phyloP scores from a whole-genome alignment of 257 asterid genomes.

The Ballota nigra region DNA sequence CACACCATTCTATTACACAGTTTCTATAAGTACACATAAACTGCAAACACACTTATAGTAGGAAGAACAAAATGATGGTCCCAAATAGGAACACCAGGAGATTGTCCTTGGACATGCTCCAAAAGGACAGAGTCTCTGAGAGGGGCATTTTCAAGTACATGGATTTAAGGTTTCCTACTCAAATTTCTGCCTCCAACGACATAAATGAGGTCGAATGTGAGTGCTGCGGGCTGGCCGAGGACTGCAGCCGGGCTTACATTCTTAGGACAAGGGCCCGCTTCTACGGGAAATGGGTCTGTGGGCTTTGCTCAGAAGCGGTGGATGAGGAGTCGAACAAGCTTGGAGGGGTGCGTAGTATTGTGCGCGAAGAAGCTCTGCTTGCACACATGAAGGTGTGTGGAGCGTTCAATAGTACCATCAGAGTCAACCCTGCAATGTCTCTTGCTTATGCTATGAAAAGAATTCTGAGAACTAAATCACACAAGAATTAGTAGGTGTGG shows the following conservation, averaged over 20 bases:
- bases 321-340: slow-evolving; percentile 42
- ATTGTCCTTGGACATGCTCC: slow-evolving; percentile 52
- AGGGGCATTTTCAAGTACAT: slow-evolving; percentile 46
- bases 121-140: slow-evolving; percentile 25
- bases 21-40: slow-evolving; percentile 11
- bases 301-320: slow-evolving; percentile 50
- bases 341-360: slow-evolving; percentile 37
- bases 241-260: slow-evolving; percentile 42
- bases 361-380: slow-evolving; percentile 36
- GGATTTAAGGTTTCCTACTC: slow-evolving; percentile 48
- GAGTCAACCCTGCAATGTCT: slow-evolving; percentile 48
- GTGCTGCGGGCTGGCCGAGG: slow-evolving; percentile 46
- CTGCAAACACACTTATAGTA: not conserved
- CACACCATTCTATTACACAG: not conserved
- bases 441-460: slow-evolving; percentile 45
- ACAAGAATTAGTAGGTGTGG: not conserved
- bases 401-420: slow-evolving; percentile 31
- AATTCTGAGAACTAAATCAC: slow-evolving; percentile 32
- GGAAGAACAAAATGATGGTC: slow-evolving; percentile 23
- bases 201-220: slow-evolving; percentile 38
- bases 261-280: slow-evolving; percentile 40
- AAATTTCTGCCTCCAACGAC: slow-evolving; percentile 20
- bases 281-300: slow-evolving; percentile 53
- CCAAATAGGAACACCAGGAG: slow-evolving; percentile 39
- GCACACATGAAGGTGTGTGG: slow-evolving; percentile 43